Evolutionary conservation across 352 stramenopile species (phyloP), one percentile per base, ranked within the genome.

Genomic region (Aphanomyces invadans): DNA sequence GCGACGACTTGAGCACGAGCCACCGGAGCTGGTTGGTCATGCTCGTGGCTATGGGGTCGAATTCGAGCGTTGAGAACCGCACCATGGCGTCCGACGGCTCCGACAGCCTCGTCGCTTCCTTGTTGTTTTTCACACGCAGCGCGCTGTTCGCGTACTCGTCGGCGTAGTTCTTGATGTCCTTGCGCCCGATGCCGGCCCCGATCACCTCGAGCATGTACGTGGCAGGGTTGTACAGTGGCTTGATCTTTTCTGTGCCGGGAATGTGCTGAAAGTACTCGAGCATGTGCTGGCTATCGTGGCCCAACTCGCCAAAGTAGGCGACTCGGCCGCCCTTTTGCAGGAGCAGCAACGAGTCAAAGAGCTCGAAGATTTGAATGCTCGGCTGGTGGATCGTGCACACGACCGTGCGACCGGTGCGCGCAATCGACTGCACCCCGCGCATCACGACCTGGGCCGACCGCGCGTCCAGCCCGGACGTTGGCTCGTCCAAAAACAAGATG

Each of bases 401-500:
- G 39, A 97, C 81, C 7, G 87, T 91, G 46, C 88, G 85, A n/a
- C 90, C 89, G 1, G 78, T 96, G 11, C 82, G 78, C 4, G 88
- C 83, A 45, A 98, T 90, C 33, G 87, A 81, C 46, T 80, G 76
- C 45, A 98, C 77, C 11, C 82, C 81, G 19, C 79, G 75, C 70
- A 98, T 95, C 42, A 98, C 84, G 54, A 92, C 89, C 49, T 86
- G 73, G 5, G 88, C 90, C 31, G 90, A 82, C 11, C 82, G 83
- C 0, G 83, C 77, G 69, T 98, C 91, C 17, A 98, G 68, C 31
- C 88, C 86, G 71, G 74, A 89, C 0, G 89, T 97, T 0, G 90
- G 90, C 71, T 97, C 93, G 65, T 97, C 91, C 25, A 98, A 68
- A 70, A 98, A 96, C 51, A 98, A 62, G 44, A 98, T 75, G 69